Percentiles rank a stretch among this genome's conserved stretches.
phyloP scores from a whole-genome alignment of 768 basidiomycete genomes.

The Boletus speciosus region DNA sequence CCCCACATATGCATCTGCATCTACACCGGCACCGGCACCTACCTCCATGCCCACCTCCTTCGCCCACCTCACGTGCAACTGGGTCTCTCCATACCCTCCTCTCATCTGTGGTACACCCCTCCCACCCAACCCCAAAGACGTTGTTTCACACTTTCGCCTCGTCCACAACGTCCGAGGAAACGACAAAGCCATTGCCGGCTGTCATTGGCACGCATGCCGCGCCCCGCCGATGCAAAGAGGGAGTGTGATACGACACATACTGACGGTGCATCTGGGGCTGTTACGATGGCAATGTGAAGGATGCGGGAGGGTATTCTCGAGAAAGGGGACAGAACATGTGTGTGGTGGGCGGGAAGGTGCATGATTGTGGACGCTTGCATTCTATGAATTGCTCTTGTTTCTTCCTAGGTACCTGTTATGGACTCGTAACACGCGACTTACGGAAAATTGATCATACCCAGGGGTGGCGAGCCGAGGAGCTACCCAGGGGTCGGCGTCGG shows the following conservation, averaged over 20 bases:
- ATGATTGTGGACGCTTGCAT: neutral
- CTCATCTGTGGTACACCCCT: conserved; percentile 8
- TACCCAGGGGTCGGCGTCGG: no score
- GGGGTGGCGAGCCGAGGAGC: no score
- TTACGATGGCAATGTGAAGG: conserved; percentile 16
- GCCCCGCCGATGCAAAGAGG: conserved; percentile 23
- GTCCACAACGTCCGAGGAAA: conserved; percentile 18
- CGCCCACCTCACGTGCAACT: conserved; percentile 6
- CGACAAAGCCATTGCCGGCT: conserved; percentile 11
- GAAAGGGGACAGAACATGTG: conserved; percentile 14
- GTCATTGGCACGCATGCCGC: conserved; percentile 11
- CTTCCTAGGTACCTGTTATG: no score
- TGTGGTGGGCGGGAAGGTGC: neutral
- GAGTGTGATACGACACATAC: conserved; percentile 15
- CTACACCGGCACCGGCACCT: neutral
- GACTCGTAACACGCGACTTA: no score
- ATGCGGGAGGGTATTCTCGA: conserved; percentile 16
- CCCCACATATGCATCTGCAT: neutral
- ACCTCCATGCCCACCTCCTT: neutral
- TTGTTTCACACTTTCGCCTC: conserved; percentile 10
- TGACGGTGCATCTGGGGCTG: conserved; percentile 16
- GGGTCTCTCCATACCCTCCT: conserved; percentile 1
- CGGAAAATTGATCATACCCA: no score
- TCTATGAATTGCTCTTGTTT: no score
- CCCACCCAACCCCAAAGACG: conserved; percentile 4